Base-by-base conservation (phyloP, 352 stramenopile species). In the Globisporangium abappressorium region DNA sequence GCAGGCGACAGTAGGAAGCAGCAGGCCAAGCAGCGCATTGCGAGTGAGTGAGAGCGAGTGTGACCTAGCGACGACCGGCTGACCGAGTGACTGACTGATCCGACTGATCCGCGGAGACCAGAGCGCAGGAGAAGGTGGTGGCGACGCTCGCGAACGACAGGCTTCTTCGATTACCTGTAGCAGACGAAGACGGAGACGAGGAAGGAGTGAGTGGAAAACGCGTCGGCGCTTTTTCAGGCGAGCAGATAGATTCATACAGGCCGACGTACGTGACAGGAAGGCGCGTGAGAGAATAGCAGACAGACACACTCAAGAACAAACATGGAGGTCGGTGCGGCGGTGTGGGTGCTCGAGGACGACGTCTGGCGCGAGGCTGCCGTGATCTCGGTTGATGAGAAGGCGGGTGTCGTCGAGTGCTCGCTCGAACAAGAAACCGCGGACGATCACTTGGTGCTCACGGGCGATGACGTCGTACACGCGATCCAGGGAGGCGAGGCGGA, bases 351-450 rank as follows among this genome's bases (percentile, higher is more conserved):
- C 53, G 77, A 90, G 58, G 70, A 79, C 53, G 70, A 82, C 34
- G n/a, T 91, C 47, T 95, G 87, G 87, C 81, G 80, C 65, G 84
- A 90, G 43, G 87, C 85, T n/a, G 75, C 86, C 9, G 83, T 95
- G 22, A 34, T 86, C 20, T 65, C 68, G 2, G 61, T 82, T n/a
- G 70, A 91, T 66, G 63, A 76, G 3, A 63, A 68, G n/a, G 68
- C 70, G 1, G 80, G 75, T 41, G 71, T 69, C 28, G 67, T 93
- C 46, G 78, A 88, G 63, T 93, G 84, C 64, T 64, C 76, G 30
- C 62, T 92, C 24, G 82, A 88, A 61, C 72, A 74, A 4, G 82
- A 91, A 34, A 63, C 61, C 9, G 67, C 70, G 15, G 70, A 82
- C 55, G 77, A 86, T 24, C 67, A 76, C 38, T 59, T 82, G 1